phyloP scores from a whole-genome alignment of 345 rosid genomes.

The Salix suchowensis region DNA sequence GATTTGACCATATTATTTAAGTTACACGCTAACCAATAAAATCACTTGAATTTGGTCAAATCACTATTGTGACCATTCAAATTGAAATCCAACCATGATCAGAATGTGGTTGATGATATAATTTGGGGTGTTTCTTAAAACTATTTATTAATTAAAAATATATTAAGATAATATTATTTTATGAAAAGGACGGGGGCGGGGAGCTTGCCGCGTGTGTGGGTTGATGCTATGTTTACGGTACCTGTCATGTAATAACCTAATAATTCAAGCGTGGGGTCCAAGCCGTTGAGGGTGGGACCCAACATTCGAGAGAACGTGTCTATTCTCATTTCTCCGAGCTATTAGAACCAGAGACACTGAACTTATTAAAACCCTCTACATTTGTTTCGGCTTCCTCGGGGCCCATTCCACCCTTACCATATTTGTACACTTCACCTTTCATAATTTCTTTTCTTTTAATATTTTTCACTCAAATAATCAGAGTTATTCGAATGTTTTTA shows the following conservation, averaged over 20 bases:
- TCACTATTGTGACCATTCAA: too few relatives aligned
- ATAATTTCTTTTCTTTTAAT: too few relatives aligned
- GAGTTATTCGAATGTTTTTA: not conserved
- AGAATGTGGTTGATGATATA: too few relatives aligned
- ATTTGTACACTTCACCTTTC: too few relatives aligned
- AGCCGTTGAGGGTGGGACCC: slow-evolving; percentile 22
- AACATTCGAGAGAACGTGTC: not conserved
- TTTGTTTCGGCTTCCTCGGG: not conserved
- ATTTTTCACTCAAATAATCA: not conserved
- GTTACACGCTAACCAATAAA: too few relatives aligned
- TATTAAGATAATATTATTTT: too few relatives aligned
- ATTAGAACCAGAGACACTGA: not conserved
- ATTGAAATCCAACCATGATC: too few relatives aligned
- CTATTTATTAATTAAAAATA: too few relatives aligned
- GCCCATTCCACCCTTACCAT: too few relatives aligned
- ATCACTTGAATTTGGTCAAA: too few relatives aligned
- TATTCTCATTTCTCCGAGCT: not conserved
- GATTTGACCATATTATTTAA: too few relatives aligned
- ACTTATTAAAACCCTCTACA: not conserved
- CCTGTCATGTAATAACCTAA: slow-evolving; percentile 10
- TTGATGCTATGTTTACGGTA: not conserved
- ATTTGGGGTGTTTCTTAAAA: too few relatives aligned
- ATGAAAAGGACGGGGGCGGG: not conserved
- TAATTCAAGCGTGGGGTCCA: slow-evolving; percentile 21
- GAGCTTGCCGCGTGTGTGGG: slow-evolving; percentile 19